Conservation (phyloP, 2,329 filamentous ascomycete genomes). For the Clonostachys chloroleuca region DNA sequence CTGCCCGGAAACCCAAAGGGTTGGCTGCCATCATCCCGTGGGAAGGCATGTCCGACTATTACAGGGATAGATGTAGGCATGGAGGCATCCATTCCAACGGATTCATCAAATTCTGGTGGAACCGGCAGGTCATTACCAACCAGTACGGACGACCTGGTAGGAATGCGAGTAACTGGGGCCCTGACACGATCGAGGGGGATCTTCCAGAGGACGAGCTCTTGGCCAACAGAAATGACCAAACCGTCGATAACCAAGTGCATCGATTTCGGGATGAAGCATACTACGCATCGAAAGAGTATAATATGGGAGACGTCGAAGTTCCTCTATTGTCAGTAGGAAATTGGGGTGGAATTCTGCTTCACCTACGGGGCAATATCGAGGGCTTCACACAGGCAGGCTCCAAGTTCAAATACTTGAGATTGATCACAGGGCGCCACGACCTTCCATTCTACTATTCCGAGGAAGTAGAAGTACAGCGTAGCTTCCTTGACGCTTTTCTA, state of each 20-base stretch:
- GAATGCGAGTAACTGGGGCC: constrained; percentile 45
- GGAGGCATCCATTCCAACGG: constrained; percentile 55
- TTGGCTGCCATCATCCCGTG: constrained; percentile 40
- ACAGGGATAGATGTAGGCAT: constrained; percentile 53
- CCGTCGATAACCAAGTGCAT: constrained; percentile 38
- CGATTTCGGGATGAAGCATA: constrained; percentile 59
- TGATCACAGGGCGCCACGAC: constrained; percentile 68
- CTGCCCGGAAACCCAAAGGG: constrained; percentile 35
- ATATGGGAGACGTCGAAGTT: constrained; percentile 61
- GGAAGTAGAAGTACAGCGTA: constrained; percentile 62
- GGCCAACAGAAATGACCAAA: constrained; percentile 43
- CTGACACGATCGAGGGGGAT: constrained; percentile 54
- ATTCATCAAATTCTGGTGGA: constrained; percentile 34
- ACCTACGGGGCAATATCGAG: constrained; percentile 60
- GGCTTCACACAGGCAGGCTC: constrained; percentile 62
- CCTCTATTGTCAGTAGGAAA: constrained; percentile 58
- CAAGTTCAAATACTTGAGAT: constrained; percentile 62
- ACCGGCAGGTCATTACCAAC: constrained; percentile 60
- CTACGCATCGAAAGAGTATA: constrained; percentile 62
- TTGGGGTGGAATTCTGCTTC: constrained; percentile 56
- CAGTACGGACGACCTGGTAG: constrained; percentile 59
- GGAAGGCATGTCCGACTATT: constrained; percentile 52
- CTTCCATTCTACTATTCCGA: constrained; percentile 69
- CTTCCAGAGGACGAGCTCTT: constrained; percentile 45
- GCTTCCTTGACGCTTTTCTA: constrained; percentile 68